Evolutionary conservation across 371 early-diverging fungal species (phyloP).

Genomic region (Lichtheimia ramosa): DNA sequence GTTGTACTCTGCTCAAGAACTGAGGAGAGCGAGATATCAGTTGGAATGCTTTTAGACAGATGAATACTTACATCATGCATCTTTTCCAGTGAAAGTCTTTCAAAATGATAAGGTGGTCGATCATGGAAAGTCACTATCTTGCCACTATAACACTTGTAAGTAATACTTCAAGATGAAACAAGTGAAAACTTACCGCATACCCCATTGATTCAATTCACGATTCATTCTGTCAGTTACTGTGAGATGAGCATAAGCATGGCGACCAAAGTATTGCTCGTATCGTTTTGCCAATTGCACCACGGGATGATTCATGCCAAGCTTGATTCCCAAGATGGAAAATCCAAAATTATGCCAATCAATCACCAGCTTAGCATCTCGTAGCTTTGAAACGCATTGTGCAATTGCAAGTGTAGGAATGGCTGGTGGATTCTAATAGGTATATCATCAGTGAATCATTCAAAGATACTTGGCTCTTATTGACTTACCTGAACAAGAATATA

Average conservation of each 20-base stretch:
- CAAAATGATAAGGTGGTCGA: conserved; percentile 70
- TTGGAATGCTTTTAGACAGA: background rate
- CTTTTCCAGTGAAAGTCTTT: conserved; percentile 52
- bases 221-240: conserved; percentile 90
- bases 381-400: conserved; percentile 60
- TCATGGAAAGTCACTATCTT: conserved; percentile 71
- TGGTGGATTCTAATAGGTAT: conserved; percentile 93
- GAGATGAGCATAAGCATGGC: conserved; percentile 76
- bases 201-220: conserved; percentile 64
- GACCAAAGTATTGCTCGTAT: conserved; percentile 79
- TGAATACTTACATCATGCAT: conserved; percentile 53
- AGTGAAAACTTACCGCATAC: conserved; percentile 39
- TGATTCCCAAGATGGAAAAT: conserved; percentile 80
- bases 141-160: conserved; percentile 44
- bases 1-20: conserved; percentile 36
- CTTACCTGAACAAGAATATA: conserved; percentile 85
- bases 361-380: conserved; percentile 69
- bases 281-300: conserved; percentile 64
- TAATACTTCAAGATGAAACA: background rate
- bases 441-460: background rate
- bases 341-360: conserved; percentile 99
- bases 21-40: conserved; percentile 4
- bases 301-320: conserved; percentile 57
- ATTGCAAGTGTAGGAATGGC: conserved; percentile 89
- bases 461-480: background rate